Evolutionary conservation across 2,329 filamentous ascomycete genomes (phyloP).

Genomic region (Sporothrix protearum): DNA sequence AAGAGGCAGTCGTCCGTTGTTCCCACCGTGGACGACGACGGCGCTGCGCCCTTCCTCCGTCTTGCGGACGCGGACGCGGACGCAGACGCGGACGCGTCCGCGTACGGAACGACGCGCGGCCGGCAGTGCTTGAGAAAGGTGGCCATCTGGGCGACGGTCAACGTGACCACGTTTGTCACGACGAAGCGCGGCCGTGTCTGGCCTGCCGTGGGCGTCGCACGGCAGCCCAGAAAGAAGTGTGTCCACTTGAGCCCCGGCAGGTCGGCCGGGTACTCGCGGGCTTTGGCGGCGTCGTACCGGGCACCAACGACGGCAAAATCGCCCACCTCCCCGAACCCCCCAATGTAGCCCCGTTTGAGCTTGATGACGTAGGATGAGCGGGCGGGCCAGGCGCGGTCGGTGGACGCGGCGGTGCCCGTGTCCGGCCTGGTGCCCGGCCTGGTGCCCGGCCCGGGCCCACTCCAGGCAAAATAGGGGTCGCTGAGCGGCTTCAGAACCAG

Average conservation of each 20-base stretch:
- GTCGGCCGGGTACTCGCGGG: constrained; percentile 45
- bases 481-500: constrained; percentile 76
- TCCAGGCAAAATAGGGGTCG: constrained; percentile 72
- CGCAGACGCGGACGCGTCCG: too few species aligned
- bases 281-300: constrained; percentile 63
- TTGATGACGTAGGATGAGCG: constrained; percentile 61
- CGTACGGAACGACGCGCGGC: constrained; percentile 39
- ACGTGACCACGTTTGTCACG: constrained; percentile 61
- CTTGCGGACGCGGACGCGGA: too few species aligned
- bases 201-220: constrained; percentile 45
- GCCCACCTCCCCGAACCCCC: constrained; percentile 72
- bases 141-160: constrained; percentile 51
- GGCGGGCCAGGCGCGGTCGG: constrained; percentile 11
- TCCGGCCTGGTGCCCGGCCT: constrained; percentile 38
- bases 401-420: background rate
- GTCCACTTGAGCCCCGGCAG: constrained; percentile 65
- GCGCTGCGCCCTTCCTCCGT: background rate
- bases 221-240: constrained; percentile 74
- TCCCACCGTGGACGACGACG: background rate
- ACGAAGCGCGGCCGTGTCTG: constrained; percentile 55
- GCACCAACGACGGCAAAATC: constrained; percentile 80
- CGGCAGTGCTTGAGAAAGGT: constrained; percentile 49
- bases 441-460: too few species aligned
- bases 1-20: constrained; percentile 33
- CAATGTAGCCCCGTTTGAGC: constrained; percentile 82